Evolutionary conservation across 495 filamentous ascomycete species (phyloP), one percentile per base, ranked within the genome.

Genomic region (Collariella sp.): DNA sequence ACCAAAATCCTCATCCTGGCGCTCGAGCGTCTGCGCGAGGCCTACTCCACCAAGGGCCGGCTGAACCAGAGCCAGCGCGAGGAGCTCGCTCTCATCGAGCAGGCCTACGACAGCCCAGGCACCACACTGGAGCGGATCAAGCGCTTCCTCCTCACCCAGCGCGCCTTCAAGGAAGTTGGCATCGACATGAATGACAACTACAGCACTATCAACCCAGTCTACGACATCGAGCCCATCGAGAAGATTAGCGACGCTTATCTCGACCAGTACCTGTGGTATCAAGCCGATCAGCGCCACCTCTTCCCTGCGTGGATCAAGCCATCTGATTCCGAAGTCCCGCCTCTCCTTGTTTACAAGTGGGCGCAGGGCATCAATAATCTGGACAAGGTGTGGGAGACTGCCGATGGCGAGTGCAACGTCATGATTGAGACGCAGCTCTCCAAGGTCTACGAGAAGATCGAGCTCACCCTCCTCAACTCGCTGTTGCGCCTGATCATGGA

Each of bases 111-210:
- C 62, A 96, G 89, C 52, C 94, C 94, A 0, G 94, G 94, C 42
- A 97, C 94, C 1, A 97, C 94, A 1, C 72, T 99, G 39, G 91
- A 95, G 24, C 78, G 94, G 57, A 99, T 99, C 72, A 99, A 99
- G 76, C 87, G 94, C 46, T 97, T 96, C 76, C 76, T 99, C 22
- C 80, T 99, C 46, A 99, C 94, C 1, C 91, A 96, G 67, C 81
- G 94, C 64, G 94, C 94, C 1, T 99, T 99, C 76, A 99, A 99
- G 73, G 94, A 99, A 69, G 94, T 99, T 35, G 91, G 93, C 42
- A 97, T 99, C 52, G 94, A 99, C 63, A 99, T 99, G 94, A 99
- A 99, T 67, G 94, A 99, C 72, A 99, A 99, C 62, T 99, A 99
- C 68, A 95, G 85, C 73, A 88, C 87, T 31, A 99, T 97, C 76